Base-by-base conservation (phyloP, 225 moss, liverwort and hornwort species). In the Ulota crispa region DNA sequence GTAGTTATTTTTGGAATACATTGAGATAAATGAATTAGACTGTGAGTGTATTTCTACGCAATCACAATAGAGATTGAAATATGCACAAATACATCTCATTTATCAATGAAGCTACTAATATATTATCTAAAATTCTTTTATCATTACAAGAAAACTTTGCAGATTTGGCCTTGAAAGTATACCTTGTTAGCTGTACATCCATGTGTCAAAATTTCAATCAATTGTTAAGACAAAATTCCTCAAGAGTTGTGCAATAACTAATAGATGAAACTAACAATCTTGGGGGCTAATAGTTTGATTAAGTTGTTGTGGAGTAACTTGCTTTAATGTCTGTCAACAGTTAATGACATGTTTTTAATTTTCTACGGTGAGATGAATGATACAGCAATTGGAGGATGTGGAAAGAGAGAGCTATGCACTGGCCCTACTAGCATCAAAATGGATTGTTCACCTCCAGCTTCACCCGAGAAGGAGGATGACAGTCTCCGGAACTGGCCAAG, bases 401-500 rank as follows among this genome's bases (percentile, higher is more conserved):
- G 10, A 1, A 39, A 81, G 37, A 41, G 64, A 31, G 43, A 23
- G 14, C 59, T 52, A 31, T 84, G 83, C 56, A 63, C 1, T 1
- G 43, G 87, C 39, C 24, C 80, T 12, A 79, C 57, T 0, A 27
- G 54, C n/a, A 75, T 79, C 14, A 60, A 75, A 78, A 81, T 84
- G 65, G 70, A 73, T 0, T 87, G 81, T 12, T 36, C 78, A 19
- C 57, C 75, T 9, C 55, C n/a, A 0, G 0, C 28, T 20, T 78
- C 78, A 10, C 73, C 73, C 0, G 3, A 68, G 4, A 28, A 67
- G 1, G 90, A 93, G 0, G 78, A 84, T 63, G 79, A 81, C 32
- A 34, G 68, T 30, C 87, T 93, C 1, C 70, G 60, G 31, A 83
- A 62, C 62, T 94, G 93, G 78, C 90, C 88, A 73, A 86, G 92